Evolutionary conservation across 441 rosid genomes (phyloP), one percentile per base, ranked within the genome.

Genomic region (Gossypium lobatum): DNA sequence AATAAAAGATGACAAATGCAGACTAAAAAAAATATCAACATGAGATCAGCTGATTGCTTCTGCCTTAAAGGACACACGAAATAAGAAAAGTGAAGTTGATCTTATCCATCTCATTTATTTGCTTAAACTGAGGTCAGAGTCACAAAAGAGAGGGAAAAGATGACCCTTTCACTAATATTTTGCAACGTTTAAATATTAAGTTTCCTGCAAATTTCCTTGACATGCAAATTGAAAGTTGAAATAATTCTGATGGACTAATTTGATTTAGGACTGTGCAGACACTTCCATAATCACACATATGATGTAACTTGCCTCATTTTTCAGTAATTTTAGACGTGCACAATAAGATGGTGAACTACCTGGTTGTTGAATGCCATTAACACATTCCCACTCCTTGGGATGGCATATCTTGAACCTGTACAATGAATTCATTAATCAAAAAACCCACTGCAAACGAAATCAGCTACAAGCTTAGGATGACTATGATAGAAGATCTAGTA

Each of bases 371-470:
- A 95, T 66, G 98, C 90, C 92, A 92, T 92, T 70, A 86, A 76
- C 34, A 94, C 81, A 80, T 94, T 94, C 60, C 98, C 97, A 76
- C 72, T 87, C 83, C 98, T 86, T 82, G 87, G 92, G 81, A 95
- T 89, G 31, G 97, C 97, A 85, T 92, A 95, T 82, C 98, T 86
- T 62, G 98, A 95, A 73, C 97, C 98, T 95, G 86, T 65, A 71
- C 14, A 77, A 78, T 16, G 78, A 73, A 34, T 23, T 60, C 77
- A 73, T 74, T 63, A 70, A 73, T 68, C 63, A 67, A 77, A 76
- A 57, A 76, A 74, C 64, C 42, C 16, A 75, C 76, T 17, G 21
- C 54, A 53, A 71, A 79, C 71, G 23, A 53, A 78, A 66, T 14
- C 65, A 71, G 76, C 64, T 65, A 31, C 53, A 23, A 5, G 69